These are phyloP conservation scores for Plasmodium coatneyi DNA, from an alignment of 169 alveolate species.

Conservation along the genomic window DNA sequence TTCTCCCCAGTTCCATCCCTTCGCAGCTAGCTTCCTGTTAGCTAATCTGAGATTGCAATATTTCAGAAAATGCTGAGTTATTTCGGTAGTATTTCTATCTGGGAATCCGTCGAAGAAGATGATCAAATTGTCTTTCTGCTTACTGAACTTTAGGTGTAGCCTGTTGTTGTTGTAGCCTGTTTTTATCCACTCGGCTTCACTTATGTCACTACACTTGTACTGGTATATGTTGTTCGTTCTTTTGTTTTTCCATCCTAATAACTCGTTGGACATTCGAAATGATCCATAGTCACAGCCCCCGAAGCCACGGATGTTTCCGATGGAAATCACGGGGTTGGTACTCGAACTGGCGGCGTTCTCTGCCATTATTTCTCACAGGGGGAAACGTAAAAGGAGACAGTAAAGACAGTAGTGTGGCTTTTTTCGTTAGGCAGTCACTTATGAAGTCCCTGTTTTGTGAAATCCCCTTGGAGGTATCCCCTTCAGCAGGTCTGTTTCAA, in stretches of 20 bases:
- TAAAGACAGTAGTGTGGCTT: not conserved
- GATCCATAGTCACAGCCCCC: constrained; percentile 85
- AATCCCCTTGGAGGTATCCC: not conserved
- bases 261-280: constrained; percentile 91
- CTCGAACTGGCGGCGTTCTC: constrained; percentile 14
- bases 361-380: constrained; percentile 16
- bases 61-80: constrained; percentile 88
- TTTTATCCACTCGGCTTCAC: constrained; percentile 85
- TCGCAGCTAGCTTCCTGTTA: constrained; percentile 80
- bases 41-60: constrained; percentile 82
- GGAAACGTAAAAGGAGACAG: not conserved
- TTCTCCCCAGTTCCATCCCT: constrained; percentile 94
- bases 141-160: constrained; percentile 54
- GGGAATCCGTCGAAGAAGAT: constrained; percentile 71
- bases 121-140: constrained; percentile 38
- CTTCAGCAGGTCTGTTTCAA: not conserved
- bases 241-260: constrained; percentile 93
- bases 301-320: constrained; percentile 61
- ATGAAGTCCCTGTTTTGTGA: not conserved
- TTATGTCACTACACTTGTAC: constrained; percentile 87
- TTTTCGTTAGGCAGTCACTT: not conserved
- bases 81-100: constrained; percentile 78
- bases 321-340: constrained; percentile 45
- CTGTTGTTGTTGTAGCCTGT: constrained; percentile 81
- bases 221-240: constrained; percentile 91